Percentiles rank a stretch among this genome's conserved stretches.
These are phyloP conservation scores for Thelephora terrestris DNA, from an alignment of 1,284 basidiomycete genomes.

Conservation along the genomic window DNA sequence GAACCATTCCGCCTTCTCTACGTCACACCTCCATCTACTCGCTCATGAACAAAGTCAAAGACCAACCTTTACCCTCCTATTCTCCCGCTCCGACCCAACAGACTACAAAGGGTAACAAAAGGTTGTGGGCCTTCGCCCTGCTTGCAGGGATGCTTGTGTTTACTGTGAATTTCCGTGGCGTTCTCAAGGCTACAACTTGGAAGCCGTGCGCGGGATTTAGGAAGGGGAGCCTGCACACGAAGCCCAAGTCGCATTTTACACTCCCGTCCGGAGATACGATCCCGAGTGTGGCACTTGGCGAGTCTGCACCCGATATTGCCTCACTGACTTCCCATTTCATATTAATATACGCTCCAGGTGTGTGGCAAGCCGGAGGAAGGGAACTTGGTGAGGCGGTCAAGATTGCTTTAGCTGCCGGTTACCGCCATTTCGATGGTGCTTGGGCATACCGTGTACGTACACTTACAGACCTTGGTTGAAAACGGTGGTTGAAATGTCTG, in stretches of 20 bases:
- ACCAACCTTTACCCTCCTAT: constrained; percentile 7
- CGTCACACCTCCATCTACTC: too few relatives aligned
- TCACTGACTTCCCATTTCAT: not conserved
- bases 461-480: not conserved
- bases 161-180: constrained; percentile 8
- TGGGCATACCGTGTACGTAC: constrained; percentile 48
- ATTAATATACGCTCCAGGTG: constrained; percentile 29
- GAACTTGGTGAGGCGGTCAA: constrained; percentile 54
- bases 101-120: constrained; percentile 7
- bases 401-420: constrained; percentile 48
- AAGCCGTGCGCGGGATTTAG: constrained; percentile 8
- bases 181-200: constrained; percentile 4
- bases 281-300: constrained; percentile 51
- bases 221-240: too few relatives aligned
- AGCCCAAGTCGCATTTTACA: constrained; percentile 29
- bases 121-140: constrained; percentile 13
- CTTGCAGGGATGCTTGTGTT: constrained; percentile 16
- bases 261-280: constrained; percentile 54
- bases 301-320: constrained; percentile 8
- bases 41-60: too few relatives aligned
- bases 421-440: constrained; percentile 71
- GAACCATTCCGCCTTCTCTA: too few relatives aligned
- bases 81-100: constrained; percentile 2
- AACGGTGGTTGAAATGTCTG: not conserved
- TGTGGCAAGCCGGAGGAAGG: constrained; percentile 46